These are phyloP conservation scores for Colletotrichum chrysophilum DNA, from an alignment of 2,329 filamentous ascomycete species.

Conservation along the genomic window DNA sequence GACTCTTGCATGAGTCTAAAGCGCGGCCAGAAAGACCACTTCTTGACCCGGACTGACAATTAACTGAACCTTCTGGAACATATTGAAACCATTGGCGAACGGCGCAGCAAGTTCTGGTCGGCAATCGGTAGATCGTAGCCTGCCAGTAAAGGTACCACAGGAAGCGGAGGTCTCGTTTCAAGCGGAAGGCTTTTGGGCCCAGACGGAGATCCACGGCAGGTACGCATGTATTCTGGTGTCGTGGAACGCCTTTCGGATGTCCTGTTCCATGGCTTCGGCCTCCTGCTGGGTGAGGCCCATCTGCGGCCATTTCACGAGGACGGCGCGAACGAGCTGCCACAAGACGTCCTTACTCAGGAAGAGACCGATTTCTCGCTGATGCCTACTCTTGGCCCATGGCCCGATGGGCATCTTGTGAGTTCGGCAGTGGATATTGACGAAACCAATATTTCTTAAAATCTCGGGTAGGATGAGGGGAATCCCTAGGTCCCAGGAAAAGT, in stretches of 20 bases:
- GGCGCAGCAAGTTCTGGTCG: background rate
- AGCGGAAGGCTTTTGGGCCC: conserved; percentile 39
- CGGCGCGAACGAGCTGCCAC: conserved; percentile 36
- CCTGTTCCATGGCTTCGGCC: conserved; percentile 34
- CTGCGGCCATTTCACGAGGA: conserved; percentile 32
- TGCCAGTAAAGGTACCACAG: background rate
- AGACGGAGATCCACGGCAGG: conserved; percentile 40
- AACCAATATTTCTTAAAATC: conserved; percentile 36
- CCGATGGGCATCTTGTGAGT: conserved; percentile 38
- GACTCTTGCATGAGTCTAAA: background rate
- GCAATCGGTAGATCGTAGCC: background rate
- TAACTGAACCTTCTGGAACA: background rate
- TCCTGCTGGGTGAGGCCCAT: conserved; percentile 38
- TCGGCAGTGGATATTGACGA: conserved; percentile 34
- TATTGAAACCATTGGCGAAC: background rate
- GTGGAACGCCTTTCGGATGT: conserved; percentile 35
- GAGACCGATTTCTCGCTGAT: conserved; percentile 41
- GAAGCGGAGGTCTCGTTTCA: background rate
- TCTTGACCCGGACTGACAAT: background rate
- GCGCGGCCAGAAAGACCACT: background rate
- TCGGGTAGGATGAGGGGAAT: conserved; percentile 32
- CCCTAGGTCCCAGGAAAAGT: conserved; percentile 40
- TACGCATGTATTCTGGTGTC: conserved; percentile 37
- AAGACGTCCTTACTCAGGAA: conserved; percentile 37
- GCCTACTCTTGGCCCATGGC: conserved; percentile 39